Conservation (phyloP, 495 filamentous ascomycete genomes). For the Daldinia bambusicola region DNA sequence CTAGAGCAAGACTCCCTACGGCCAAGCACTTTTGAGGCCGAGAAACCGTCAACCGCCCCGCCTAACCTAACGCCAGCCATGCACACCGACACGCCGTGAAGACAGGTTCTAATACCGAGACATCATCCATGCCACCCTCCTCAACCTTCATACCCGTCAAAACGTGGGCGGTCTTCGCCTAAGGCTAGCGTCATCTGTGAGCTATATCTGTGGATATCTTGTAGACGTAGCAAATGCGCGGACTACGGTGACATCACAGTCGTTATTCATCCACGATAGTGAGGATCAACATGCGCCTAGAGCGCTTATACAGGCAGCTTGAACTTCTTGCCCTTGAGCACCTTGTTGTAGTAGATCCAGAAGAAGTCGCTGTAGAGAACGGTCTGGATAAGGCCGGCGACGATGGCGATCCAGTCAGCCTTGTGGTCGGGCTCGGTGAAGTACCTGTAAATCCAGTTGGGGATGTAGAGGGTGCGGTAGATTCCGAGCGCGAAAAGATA, state of each 20-base stretch:
- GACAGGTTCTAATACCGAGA: constrained; percentile 41
- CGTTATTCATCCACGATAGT: not conserved
- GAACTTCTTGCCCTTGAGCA: constrained; percentile 89
- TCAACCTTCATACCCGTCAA: constrained; percentile 14
- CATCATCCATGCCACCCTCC: constrained; percentile 7
- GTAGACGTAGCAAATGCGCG: constrained; percentile 7
- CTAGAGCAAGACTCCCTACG: constrained; percentile 26
- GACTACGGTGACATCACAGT: not conserved
- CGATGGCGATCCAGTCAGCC: constrained; percentile 82
- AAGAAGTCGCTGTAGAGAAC: constrained; percentile 98
- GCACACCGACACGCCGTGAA: constrained; percentile 42
- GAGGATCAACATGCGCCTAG: not conserved
- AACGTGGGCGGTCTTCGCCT: constrained; percentile 6
- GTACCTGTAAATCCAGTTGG: constrained; percentile 96
- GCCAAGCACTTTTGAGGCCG: constrained; percentile 34
- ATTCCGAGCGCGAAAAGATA: constrained; percentile 95
- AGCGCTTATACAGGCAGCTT: constrained; percentile 77
- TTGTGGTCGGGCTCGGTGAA: constrained; percentile 70
- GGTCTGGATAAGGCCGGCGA: constrained; percentile 92
- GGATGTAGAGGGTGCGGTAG: constrained; percentile 95
- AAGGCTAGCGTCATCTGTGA: constrained; percentile 2
- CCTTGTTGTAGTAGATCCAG: constrained; percentile 98
- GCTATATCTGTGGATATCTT: constrained; percentile 14
- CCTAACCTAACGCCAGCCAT: constrained; percentile 49
- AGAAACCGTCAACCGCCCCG: constrained; percentile 28